Percentiles rank a stretch among this genome's conserved stretches.
phyloP scores from a whole-genome alignment of 164 flowering plant species.

The Magnolia officinalis region DNA sequence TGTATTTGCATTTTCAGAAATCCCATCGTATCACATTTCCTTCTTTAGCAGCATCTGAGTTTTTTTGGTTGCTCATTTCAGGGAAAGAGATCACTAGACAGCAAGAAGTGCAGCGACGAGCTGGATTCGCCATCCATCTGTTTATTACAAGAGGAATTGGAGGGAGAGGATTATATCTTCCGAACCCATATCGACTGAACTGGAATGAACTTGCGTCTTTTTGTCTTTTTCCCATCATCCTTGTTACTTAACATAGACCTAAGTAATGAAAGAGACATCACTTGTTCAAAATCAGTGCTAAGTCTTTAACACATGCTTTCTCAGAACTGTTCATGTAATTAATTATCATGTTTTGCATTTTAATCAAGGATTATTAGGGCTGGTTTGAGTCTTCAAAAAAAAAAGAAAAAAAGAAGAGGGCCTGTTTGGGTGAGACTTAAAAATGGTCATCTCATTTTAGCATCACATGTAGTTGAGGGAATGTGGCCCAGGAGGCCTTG shows the following conservation, averaged over 20 bases:
- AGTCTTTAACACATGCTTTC: neutral
- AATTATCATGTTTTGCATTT: neutral
- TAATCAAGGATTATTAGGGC: no score
- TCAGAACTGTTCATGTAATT: neutral
- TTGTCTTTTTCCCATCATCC: no score
- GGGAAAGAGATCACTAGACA: constrained; percentile 48
- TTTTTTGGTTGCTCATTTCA: constrained; percentile 11
- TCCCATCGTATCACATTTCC: neutral
- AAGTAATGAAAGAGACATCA: neutral
- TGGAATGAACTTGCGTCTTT: neutral
- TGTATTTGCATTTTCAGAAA: no score
- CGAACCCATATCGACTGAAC: constrained; percentile 58
- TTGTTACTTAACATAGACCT: neutral
- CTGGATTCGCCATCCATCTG: constrained; percentile 31
- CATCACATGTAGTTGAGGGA: no score
- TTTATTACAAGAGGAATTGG: constrained; percentile 73
- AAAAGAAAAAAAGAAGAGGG: no score
- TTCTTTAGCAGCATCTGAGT: neutral
- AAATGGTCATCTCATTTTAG: no score
- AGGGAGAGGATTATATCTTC: constrained; percentile 71
- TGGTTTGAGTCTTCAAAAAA: no score
- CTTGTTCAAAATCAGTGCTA: neutral
- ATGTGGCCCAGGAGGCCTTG: no score
- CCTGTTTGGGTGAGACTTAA: no score
- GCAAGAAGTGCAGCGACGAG: constrained; percentile 17